Percentiles rank a stretch among this genome's conserved stretches.
Evolutionary conservation across 2,329 filamentous ascomycete genomes (phyloP).

Genomic region (Bisporella sp.): DNA sequence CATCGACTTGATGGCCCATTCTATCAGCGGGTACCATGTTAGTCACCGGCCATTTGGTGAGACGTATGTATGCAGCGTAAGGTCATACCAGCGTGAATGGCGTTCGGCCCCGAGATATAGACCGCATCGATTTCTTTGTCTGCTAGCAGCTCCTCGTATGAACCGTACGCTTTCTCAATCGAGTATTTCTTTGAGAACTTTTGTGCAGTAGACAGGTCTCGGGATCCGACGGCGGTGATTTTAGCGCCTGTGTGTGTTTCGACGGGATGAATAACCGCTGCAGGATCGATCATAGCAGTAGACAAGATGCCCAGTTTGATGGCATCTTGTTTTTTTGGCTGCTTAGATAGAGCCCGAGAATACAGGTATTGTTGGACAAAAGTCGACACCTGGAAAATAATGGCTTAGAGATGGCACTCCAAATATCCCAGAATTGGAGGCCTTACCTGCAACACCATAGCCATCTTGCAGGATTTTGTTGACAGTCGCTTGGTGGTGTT

Average conservation of each 20-base stretch:
- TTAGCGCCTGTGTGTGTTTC: slow-evolving; percentile 1
- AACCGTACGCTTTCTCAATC: slow-evolving; percentile 6
- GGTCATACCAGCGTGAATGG: slow-evolving; percentile 2
- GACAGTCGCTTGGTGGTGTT: too few species aligned
- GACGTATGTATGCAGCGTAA: background rate
- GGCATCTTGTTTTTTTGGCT: background rate
- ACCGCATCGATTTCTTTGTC: slow-evolving; percentile 9
- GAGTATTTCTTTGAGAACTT: slow-evolving; percentile 3
- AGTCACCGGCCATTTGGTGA: background rate
- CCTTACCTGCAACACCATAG: too few species aligned
- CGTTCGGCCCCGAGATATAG: slow-evolving; percentile 10
- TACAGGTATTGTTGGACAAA: too few species aligned
- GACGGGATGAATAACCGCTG: background rate
- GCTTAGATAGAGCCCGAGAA: background rate
- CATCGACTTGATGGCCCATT: slow-evolving; percentile 13
- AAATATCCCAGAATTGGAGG: too few species aligned
- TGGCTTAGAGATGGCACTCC: too few species aligned
- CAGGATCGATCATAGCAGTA: background rate
- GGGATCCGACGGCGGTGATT: background rate
- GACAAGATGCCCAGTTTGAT: slow-evolving; percentile 1
- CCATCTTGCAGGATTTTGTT: too few species aligned
- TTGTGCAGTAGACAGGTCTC: slow-evolving; percentile 1
- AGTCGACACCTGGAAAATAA: too few species aligned
- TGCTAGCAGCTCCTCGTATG: slow-evolving; percentile 5
- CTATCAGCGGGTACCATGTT: background rate